Evolutionary conservation across 768 basidiomycete genomes (phyloP), one percentile per base, ranked within the genome.

Genomic region (Panaeolus papilionaceus): DNA sequence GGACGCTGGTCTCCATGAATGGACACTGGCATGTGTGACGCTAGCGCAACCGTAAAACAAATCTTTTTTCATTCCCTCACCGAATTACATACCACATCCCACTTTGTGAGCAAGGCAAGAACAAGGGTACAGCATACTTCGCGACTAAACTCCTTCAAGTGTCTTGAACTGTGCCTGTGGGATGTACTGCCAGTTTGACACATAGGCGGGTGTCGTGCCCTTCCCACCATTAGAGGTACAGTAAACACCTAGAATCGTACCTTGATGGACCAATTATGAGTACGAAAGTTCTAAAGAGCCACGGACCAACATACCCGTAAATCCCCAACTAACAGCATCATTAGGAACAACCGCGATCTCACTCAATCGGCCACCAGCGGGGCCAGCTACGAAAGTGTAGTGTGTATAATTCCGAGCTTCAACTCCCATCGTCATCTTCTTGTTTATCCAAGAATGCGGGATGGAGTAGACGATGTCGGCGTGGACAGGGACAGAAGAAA

Each of bases 161-260:
- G 54, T 64, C 26, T 67, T 64, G 28, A 37, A 64, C 28, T 71
- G 69, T 4, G 65, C 70, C 66, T 71, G 69, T 42, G 64, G 71
- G 51, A 70, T 66, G 70, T 72, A 73, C 64, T 37, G 62, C 71
- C 71, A 71, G 18, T 68, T 68, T 1, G 68, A 69, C 14, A 71
- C 51, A 38, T 68, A 69, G 20, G 71, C 71, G 16, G 63, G 54
- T 10, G 68, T 62, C 39, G 39, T 67, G 3, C 68, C 68, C 1
- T 37, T 38, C 14, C 71, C 68, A 3, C 71, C 71, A 64, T 71
- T 71, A 11, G 68, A 66, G 12, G 71, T 71, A 64, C 61, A 61
- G 51, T 69, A 71, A 9, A 69, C 64, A 4, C 71, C 71, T 4
- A 71, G 26, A 58, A 71, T 62, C 11, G 64, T 67, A 6, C 71